Conservation (phyloP, 2,329 filamentous ascomycete species). For the Pseudogymnoascus sp. region DNA sequence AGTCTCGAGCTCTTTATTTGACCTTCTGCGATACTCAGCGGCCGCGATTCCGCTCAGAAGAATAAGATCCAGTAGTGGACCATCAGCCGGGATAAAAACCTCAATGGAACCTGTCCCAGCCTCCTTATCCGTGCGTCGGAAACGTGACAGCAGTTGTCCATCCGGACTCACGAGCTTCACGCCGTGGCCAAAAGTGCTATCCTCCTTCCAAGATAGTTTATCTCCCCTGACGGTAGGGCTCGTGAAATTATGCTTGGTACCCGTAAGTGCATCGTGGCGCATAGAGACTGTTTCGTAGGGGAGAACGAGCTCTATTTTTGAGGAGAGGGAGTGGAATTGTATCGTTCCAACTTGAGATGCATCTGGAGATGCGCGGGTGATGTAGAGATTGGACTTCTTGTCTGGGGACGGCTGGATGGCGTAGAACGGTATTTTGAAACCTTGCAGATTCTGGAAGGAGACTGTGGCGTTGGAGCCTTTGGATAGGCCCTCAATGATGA, state of each 20-base stretch:
- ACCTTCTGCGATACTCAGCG: background rate
- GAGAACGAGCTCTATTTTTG: background rate
- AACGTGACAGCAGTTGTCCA: background rate
- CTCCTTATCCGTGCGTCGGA: background rate
- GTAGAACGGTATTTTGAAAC: background rate
- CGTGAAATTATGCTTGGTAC: background rate
- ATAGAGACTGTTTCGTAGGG: background rate
- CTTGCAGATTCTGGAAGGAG: background rate
- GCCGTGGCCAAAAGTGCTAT: background rate
- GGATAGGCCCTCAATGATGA: background rate
- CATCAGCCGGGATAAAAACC: background rate
- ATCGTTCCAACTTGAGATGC: background rate
- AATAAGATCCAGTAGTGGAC: background rate
- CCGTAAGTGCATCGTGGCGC: background rate
- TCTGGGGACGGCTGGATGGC: background rate
- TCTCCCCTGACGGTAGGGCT: background rate
- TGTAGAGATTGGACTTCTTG: background rate
- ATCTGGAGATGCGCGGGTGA: background rate
- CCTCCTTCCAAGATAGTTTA: background rate
- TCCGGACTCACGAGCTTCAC: background rate
- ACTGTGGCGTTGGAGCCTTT: background rate
- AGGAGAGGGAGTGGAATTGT: background rate
- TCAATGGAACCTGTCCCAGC: background rate
- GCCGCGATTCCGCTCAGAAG: background rate
- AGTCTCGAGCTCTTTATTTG: background rate